Base-by-base conservation (phyloP, 1,139 yeast genomes). In the Hemisphaericaspora xylofermentans region DNA sequence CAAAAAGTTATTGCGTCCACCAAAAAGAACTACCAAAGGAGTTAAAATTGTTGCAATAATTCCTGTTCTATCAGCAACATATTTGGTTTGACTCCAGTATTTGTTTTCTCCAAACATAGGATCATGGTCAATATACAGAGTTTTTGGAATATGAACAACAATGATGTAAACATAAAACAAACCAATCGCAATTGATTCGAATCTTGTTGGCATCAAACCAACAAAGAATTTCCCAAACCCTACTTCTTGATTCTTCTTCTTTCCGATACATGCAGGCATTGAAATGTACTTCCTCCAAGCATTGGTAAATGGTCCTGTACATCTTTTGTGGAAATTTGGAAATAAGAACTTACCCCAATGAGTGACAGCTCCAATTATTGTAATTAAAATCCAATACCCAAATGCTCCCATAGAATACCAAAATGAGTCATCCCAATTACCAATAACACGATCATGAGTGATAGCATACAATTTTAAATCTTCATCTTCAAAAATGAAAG, bases 371-470 rank as follows among this genome's bases (percentile, higher is more conserved):
- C 72, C 71, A 18, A 68, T 19, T 1, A 78, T 18, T 43, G 77
- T 51, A n/a, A 80, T 60, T 2, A 71, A 40, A 1, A 62, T 69
- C 81, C 82, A 78, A 49, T 68, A 78, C 0, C 75, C 77, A 26
- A 78, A 48, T 19, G 71, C 42, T 2, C 71, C 82, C 17, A 68
- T 57, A 12, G 84, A 84, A 49, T 72, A 68, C 46, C 60, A 75
- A 41, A 72, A 62, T 3, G 80, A 68, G 37, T 60, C 54, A 41
- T 60, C 57, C 44, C 60, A 68, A 43, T 66, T 66, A 6, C 68
- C 69, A 31, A 63, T 47, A 42, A 60, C 64, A 26, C 49, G 50
- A 13, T 49, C 51, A 40, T 65, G 63, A 2, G 63, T 45, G 1
- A 39, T 44, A 13, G 40, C 27, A 39, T 54, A 59, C 6, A 49